These are phyloP conservation scores for Talaromyces sp. DNA, from an alignment of 2,329 filamentous ascomycete genomes.

Conservation along the genomic window DNA sequence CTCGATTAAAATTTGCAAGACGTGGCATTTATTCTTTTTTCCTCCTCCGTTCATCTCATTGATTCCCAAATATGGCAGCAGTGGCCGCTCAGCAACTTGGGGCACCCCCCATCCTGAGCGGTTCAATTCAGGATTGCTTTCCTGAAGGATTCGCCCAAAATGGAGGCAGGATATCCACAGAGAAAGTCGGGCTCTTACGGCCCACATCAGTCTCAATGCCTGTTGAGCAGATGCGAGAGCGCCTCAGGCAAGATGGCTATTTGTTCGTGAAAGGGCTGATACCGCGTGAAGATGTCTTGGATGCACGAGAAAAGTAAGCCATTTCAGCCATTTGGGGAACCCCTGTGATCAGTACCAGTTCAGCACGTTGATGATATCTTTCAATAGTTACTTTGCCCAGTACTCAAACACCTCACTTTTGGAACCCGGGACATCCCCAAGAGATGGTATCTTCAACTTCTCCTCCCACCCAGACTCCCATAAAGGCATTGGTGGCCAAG, in stretches of 20 bases:
- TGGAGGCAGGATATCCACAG: conserved; percentile 11
- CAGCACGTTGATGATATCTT: background rate
- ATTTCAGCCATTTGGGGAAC: background rate
- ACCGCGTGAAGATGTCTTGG: conserved; percentile 47
- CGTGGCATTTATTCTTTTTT: background rate
- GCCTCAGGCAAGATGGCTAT: conserved; percentile 45
- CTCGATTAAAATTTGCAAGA: background rate
- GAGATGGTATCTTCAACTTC: conserved; percentile 47
- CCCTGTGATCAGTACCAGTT: background rate
- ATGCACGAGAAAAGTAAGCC: conserved; percentile 36
- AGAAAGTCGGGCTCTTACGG: conserved; percentile 7
- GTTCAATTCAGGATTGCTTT: conserved; percentile 5
- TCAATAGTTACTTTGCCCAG: conserved; percentile 41
- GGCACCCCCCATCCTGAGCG: conserved; percentile 1
- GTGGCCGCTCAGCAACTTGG: background rate
- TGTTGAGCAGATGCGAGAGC: conserved; percentile 42
- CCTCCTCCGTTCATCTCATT: background rate
- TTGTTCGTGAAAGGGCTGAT: conserved; percentile 48
- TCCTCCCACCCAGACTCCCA: conserved; percentile 37
- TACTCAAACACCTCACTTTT: conserved; percentile 44
- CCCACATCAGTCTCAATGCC: conserved; percentile 26
- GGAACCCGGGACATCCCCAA: conserved; percentile 39
- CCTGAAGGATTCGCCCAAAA: conserved; percentile 12
- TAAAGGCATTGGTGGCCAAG: conserved; percentile 38
- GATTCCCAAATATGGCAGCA: conserved; percentile 3